These are phyloP conservation scores for Gamsiella multidivaricata DNA, from an alignment of 192 early-diverging fungal species.

Conservation along the genomic window DNA sequence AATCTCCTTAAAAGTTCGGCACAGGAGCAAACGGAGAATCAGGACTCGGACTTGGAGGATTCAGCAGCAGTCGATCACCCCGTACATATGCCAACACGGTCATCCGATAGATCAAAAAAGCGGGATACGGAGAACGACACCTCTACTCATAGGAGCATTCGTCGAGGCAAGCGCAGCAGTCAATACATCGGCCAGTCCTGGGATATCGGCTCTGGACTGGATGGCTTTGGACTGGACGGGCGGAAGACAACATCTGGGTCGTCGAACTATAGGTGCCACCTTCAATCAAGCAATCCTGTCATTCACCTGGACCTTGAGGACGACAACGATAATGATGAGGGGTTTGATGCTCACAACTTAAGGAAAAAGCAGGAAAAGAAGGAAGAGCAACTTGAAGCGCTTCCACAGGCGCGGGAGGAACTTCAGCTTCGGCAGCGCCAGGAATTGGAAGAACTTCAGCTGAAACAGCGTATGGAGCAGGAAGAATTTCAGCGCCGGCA, in stretches of 20 bases:
- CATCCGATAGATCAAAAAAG: conserved; percentile 43
- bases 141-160: conserved; percentile 3
- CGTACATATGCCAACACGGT: conserved; percentile 46
- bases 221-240: conserved; percentile 9
- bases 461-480: conserved; percentile 42
- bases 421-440: conserved; percentile 34
- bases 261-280: background rate
- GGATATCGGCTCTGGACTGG: conserved; percentile 33
- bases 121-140: conserved; percentile 26
- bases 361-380: background rate
- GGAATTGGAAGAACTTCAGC: conserved; percentile 41
- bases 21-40: background rate
- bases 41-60: conserved; percentile 1
- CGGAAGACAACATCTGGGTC: background rate
- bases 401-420: conserved; percentile 16
- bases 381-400: background rate
- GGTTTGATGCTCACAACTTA: background rate
- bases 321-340: background rate
- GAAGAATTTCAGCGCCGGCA: conserved; percentile 50
- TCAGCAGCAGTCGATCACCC: background rate
- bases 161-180: conserved; percentile 7
- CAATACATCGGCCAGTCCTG: conserved; percentile 50
- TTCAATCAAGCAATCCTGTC: background rate
- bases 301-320: conserved; percentile 12
- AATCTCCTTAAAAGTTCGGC: conserved; percentile 23